Evolutionary conservation across 1,284 basidiomycete species (phyloP), one percentile per base, ranked within the genome.

Genomic region (Wolfiporia cocos): DNA sequence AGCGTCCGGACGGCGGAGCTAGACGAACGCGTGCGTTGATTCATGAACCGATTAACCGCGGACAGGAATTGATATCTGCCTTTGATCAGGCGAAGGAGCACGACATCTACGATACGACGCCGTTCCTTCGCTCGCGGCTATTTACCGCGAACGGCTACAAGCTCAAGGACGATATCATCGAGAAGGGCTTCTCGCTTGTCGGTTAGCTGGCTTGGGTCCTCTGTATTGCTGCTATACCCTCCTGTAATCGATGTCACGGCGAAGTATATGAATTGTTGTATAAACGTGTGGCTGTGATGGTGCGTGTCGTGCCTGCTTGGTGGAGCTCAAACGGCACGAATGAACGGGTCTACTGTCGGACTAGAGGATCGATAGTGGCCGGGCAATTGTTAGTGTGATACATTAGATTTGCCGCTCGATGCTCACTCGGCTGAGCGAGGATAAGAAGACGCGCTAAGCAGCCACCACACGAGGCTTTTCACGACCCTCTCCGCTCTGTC

Each of bases 91-190:
- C 90, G 6, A 94, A 92, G 61, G 93, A 95, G 45, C 81, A 96
- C 49, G 94, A 98, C 49, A 93, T 98, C 43, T 97, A 85, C 57
- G 94, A 98, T 58, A 81, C 88, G 15, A 67, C 76, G 15, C 81
- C 91, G 2, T 99, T 97, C 79, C 64, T 97, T 49, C 76, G 72
- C 23, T 92, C 87, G 3, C 85, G 83, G 52, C 63, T 99, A 34
- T 99, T 99, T 61, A 57, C 68, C n/a, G 72, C 87, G 17, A 99
- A 99, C 57, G 94, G 94, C 2, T 99, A 98, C 67, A 81, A 75
- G 52, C 57, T 83, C 34, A 71, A 72, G 17, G 75, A 78, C 37
- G 74, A 73, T 35, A 64, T 70, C 28, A 84, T 89, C 42, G 81
- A 86, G 58, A 89, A 89, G 61, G 70, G 68, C 41, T 89, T 89